Evolutionary conservation across 805 yeast genomes (phyloP), one percentile per base, ranked within the genome.

Genomic region (Hanseniaspora valbyensis): DNA sequence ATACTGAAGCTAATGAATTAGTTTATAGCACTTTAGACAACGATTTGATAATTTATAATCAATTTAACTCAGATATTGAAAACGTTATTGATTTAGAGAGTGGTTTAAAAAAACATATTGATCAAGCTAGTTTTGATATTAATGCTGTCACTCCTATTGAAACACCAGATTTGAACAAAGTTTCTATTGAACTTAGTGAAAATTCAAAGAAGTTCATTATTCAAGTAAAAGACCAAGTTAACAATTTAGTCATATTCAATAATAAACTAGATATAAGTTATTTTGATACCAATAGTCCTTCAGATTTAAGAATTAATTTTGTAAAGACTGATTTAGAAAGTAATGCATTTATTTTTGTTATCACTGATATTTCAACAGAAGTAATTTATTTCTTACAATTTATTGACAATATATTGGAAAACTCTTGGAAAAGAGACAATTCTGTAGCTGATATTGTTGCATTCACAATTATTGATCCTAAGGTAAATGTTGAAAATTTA

Each of bases 401-500:
- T 37, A 48, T 50, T 5, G 58, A 65, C 44, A 66, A 65, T 2
- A 52, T 48, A 5, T 16, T 62, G 4, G 22, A 44, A 1, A 37
- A 28, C 5, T 34, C 48, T 9, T 76, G 80, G 80, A 25, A 49
- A 2, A 66, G 69, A 53, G 77, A 75, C 58, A 73, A 69, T 55
- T 69, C 75, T 0, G 52, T 72, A 4, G 60, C 70, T 4, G 56
- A 66, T 28, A 63, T 72, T 3, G 57, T 58, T 5, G 70, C 70
- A 5, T 50, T 33, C 41, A 51, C 59, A 0, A 56, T 59, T 37
- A 50, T 62, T 14, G 58, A 29, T 14, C 50, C 53, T 12, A 13
- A 33, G 12, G 14, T 18, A 6, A 33, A 57, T 26, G 33, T 57
- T 3, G 54, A 55, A 12, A 63, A 60, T 28, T 39, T 53, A 2